A percentile compares a stretch with the other conserved stretches of the same genome.
These are phyloP conservation scores for Venustampulla echinocandica DNA, from an alignment of 495 filamentous ascomycete genomes.

Conservation along the genomic window DNA sequence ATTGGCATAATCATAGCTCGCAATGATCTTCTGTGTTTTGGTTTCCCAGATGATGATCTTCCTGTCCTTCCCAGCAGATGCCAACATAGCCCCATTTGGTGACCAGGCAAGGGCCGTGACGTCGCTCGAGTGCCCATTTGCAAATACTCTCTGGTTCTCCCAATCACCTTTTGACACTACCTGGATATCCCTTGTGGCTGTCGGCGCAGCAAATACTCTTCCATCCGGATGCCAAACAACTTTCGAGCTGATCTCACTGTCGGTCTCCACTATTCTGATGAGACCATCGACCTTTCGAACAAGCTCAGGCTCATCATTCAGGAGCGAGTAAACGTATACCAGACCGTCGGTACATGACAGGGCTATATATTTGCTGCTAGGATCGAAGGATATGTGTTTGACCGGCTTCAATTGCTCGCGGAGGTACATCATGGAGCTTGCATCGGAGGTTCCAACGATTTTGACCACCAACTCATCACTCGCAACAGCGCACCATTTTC, in stretches of 20 bases:
- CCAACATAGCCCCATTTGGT: constrained; percentile 83
- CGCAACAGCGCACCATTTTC: constrained; percentile 85
- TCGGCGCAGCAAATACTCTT: constrained; percentile 78
- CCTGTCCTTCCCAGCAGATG: constrained; percentile 72
- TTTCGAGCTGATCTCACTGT: constrained; percentile 66
- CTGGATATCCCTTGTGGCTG: constrained; percentile 75
- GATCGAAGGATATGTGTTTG: constrained; percentile 86
- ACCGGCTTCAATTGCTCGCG: constrained; percentile 73
- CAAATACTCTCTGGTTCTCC: constrained; percentile 71
- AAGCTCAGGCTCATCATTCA: constrained; percentile 69
- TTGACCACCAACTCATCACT: constrained; percentile 93
- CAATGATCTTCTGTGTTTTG: constrained; percentile 69
- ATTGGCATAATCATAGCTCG: constrained; percentile 64
- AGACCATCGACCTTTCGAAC: constrained; percentile 77
- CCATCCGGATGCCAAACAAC: constrained; percentile 93
- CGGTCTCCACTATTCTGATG: constrained; percentile 67
- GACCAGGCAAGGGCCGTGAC: constrained; percentile 88
- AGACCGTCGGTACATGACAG: constrained; percentile 82
- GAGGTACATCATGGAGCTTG: constrained; percentile 61
- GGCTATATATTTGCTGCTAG: constrained; percentile 64
- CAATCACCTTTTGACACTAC: constrained; percentile 80
- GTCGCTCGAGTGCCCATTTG: constrained; percentile 71
- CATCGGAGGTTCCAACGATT: constrained; percentile 73
- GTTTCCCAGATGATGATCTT: constrained; percentile 83
- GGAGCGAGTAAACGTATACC: constrained; percentile 82